Evolutionary conservation across 164 flowering plant genomes (phyloP), one percentile per base, ranked within the genome.

Genomic region (Santalum album): DNA sequence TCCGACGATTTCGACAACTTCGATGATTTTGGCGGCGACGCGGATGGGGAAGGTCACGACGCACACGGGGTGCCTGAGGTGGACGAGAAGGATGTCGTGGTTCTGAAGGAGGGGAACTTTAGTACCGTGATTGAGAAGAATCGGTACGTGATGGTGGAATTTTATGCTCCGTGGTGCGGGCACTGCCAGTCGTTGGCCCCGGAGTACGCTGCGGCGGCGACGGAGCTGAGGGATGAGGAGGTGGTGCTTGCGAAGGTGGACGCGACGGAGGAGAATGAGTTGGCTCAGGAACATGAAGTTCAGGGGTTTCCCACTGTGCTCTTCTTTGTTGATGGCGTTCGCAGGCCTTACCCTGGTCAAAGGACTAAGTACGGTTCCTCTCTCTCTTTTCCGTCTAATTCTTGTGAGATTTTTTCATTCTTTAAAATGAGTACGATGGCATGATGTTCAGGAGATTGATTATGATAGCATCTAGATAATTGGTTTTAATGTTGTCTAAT

Each of bases 151-250:
- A 78, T 91, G 96, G 95, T 88, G 43, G 96, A 86, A 62, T 91
- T 91, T 60, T 91, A 91, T 45, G 98, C 95, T 19, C 92, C 98
- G 49, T 91, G 98, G 98, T 91, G 96, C 48, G 96, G 90, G 1
- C 95, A 91, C 49, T 91, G 96, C 71, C 79, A 88, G 73, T 66
- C 82, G 1, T 62, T 91, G 49, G 83, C 95, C 43, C 98, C 98
- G 34, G 95, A 82, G 69, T 91, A 84, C 48, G 96, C 95, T 1
- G 90, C 87, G 1, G 98, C 96, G 0, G 98, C 98, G 11, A 82
- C 95, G 36, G 96, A 79, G 75, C 63, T 91, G 65, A 88, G 81
- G 67, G 81, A 55, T 17, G 81, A 79, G 56, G 75, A 57, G 0
- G 88, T 79, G 58, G 74, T 59, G 45, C 72, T 91, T 20, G 98